phyloP scores from a whole-genome alignment of 371 early-diverging fungal species.

The Sporodiniella umbellata region DNA sequence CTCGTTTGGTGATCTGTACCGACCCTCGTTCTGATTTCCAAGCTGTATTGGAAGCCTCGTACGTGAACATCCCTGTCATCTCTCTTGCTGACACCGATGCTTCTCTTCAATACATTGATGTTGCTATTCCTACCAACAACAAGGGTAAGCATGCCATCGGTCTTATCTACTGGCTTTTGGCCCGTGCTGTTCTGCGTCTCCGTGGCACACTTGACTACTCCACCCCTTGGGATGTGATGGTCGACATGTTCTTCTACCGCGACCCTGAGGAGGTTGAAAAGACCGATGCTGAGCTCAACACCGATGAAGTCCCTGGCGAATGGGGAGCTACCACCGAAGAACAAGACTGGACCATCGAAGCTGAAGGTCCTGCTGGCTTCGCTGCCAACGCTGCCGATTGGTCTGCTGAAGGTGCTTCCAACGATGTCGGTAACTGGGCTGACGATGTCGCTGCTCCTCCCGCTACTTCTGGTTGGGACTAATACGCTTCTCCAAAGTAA shows the following conservation, averaged over 20 bases:
- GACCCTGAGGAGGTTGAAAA: constrained; percentile 94
- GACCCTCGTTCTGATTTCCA: constrained; percentile 99
- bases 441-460: constrained; percentile 23
- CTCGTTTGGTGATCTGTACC: constrained; percentile 96
- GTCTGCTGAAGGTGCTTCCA: constrained; percentile 24
- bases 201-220: constrained; percentile 86
- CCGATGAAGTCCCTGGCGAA: constrained; percentile 20
- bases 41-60: constrained; percentile 96
- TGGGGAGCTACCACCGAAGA: constrained; percentile 30
- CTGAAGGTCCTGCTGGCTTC: constrained; percentile 31
- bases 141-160: constrained; percentile 97
- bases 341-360: constrained; percentile 46
- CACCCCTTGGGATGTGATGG: constrained; percentile 91
- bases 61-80: constrained; percentile 99
- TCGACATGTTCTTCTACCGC: constrained; percentile 97
- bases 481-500: constrained; percentile 5
- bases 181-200: constrained; percentile 97
- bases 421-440: constrained; percentile 30
- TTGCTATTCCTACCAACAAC: constrained; percentile 99
- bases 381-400: constrained; percentile 45
- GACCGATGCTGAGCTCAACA: constrained; percentile 59
- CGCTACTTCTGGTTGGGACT: constrained; percentile 17
- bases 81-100: constrained; percentile 98
- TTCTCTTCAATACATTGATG: constrained; percentile 90
- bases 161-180: constrained; percentile 95